Evolutionary conservation across 768 basidiomycete species (phyloP), one percentile per base, ranked within the genome.

Genomic region (Macrolepiota fuliginosa): DNA sequence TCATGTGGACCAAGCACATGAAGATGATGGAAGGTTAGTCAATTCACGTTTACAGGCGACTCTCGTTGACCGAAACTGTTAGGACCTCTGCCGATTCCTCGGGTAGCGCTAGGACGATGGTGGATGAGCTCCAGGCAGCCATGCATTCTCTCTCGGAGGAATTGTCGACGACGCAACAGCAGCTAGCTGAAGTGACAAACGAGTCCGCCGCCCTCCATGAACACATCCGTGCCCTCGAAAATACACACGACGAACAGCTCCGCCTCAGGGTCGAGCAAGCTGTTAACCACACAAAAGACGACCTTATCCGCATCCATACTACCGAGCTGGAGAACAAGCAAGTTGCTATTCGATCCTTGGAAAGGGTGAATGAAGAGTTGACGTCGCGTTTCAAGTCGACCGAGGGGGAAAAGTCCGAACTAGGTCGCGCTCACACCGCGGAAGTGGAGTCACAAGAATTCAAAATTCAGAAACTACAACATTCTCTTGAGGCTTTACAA

Each of bases 151-250:
- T 54, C 13, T 15, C 17, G n/a, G 52, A 54, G 15, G 52, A 61
- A 7, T n/a, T 54, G 3, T 42, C 59, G 0, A 19, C n/a, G 17
- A 36, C 32, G 7, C 51, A 19, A 15, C 51, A 61, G 27, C 17
- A 54, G 39, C 39, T 61, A 10, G 35, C 12, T 10, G 59, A 54
- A 46, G 27, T 11, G 6, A 61, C 52, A 4, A 53, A 61, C 29
- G 52, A 46, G 40, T 61, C 39, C n/a, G 45, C 59, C 19, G 52
- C 52, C n/a, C 42, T 61, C 6, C 39, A 45, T 17, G 59, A 61
- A n/a, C 59, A 47, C 51, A 54, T 61, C 12, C 40, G 45, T 13
- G n/a, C 53, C 29, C 59, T 61, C 27, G 59, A 61, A 17, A 29
- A 51, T 12, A 24, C 51, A 9, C 25, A 54, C 25, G 45, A 61